Conservation (phyloP, 2,329 filamentous ascomycete genomes). For the Cercospora citrullina region DNA sequence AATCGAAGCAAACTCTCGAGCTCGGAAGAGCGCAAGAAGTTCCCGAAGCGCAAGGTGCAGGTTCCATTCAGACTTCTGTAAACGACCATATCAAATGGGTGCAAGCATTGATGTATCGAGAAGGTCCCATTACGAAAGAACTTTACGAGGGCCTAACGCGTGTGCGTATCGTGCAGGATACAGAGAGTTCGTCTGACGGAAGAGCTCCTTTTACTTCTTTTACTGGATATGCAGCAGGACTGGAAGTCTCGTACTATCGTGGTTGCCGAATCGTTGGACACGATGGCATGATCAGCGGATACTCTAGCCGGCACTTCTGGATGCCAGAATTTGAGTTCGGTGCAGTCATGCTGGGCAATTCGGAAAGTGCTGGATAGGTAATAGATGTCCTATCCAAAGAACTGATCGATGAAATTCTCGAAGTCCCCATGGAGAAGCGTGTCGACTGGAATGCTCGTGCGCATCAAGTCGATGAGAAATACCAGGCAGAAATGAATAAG, state of each 20-base stretch:
- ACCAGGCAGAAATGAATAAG: neutral
- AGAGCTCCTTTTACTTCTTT: neutral
- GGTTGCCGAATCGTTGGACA: neutral
- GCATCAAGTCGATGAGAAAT: neutral
- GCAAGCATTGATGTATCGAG: slow-evolving; percentile 29
- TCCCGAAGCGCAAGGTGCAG: slow-evolving; percentile 12
- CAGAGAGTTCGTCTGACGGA: neutral
- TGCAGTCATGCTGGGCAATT: slow-evolving; percentile 37
- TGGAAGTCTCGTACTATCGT: neutral
- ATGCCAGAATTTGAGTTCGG: slow-evolving; percentile 33
- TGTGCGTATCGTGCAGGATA: slow-evolving; percentile 31
- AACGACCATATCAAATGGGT: slow-evolving; percentile 20
- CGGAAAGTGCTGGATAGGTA: slow-evolving; percentile 20
- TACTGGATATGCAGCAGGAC: neutral
- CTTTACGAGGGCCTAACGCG: slow-evolving; percentile 32
- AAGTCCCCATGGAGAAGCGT: neutral
- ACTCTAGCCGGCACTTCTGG: neutral
- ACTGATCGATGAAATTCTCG: slow-evolving; percentile 33
- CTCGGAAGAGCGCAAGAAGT: slow-evolving; percentile 31
- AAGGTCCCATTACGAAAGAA: slow-evolving; percentile 31
- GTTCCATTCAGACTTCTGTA: slow-evolving; percentile 14
- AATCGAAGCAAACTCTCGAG: neutral
- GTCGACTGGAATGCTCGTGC: neutral
- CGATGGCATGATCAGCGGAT: neutral
- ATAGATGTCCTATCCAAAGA: slow-evolving; percentile 26